Evolutionary conservation across 176 grass and related monocot genomes (phyloP).

Genomic region (Eremochloa ophiuroides): DNA sequence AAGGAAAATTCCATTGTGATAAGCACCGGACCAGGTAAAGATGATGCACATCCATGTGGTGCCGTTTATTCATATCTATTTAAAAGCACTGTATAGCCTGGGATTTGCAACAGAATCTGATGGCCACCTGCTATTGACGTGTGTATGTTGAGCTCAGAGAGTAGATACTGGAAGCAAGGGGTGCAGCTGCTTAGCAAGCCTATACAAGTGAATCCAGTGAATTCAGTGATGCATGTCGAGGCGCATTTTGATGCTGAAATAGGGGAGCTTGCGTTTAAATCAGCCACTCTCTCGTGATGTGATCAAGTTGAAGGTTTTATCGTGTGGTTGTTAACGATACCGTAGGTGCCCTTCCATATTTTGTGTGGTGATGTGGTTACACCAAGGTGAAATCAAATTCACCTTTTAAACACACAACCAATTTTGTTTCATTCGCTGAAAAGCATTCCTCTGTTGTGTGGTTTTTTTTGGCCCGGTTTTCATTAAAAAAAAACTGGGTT

Average conservation of each 20-base stretch:
- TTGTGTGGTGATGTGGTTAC: too few relatives aligned
- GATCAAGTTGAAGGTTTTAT: too few relatives aligned
- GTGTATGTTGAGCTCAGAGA: slow-evolving; percentile 46
- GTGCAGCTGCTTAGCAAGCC: slow-evolving; percentile 79
- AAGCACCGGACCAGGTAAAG: slow-evolving; percentile 73
- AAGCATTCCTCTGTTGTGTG: too few relatives aligned
- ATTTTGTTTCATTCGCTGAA: background rate
- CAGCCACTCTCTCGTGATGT: background rate
- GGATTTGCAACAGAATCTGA: background rate
- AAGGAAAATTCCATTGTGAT: slow-evolving; percentile 44
- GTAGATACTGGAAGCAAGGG: slow-evolving; percentile 84
- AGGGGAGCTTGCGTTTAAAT: slow-evolving; percentile 40
- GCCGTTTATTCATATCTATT: background rate
- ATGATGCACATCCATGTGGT: background rate
- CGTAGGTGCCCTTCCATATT: too few relatives aligned
- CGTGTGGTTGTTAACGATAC: too few relatives aligned
- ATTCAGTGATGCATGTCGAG: slow-evolving; percentile 42
- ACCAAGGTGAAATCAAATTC: slow-evolving; percentile 40
- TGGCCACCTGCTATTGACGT: background rate
- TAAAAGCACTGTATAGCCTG: background rate
- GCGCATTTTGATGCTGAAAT: slow-evolving; percentile 55
- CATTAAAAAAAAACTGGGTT: too few relatives aligned
- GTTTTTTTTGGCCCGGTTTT: too few relatives aligned
- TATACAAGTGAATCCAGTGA: slow-evolving; percentile 24
- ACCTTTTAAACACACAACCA: background rate